These are phyloP conservation scores for Rhizopogon vulgaris DNA, from an alignment of 768 basidiomycete species.

Conservation along the genomic window DNA sequence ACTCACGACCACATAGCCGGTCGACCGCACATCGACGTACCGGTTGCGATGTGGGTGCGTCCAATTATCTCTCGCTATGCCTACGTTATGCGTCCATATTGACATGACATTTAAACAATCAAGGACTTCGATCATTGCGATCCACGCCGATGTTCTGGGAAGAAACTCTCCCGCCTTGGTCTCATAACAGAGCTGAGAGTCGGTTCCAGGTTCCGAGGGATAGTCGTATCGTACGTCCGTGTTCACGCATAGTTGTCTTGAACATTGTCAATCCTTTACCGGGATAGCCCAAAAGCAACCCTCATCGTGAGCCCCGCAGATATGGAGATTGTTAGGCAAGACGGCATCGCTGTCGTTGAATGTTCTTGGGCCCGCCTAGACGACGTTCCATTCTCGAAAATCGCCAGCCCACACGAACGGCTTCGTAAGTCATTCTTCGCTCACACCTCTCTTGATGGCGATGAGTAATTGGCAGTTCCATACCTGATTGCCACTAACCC, in stretches of 20 bases:
- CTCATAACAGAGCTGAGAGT: slow-evolving; percentile 80
- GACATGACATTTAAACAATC: not conserved
- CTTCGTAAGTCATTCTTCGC: slow-evolving; percentile 51
- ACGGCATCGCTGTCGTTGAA: slow-evolving; percentile 94
- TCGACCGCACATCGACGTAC: slow-evolving; percentile 46
- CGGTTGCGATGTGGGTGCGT: slow-evolving; percentile 96
- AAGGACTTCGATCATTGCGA: slow-evolving; percentile 99
- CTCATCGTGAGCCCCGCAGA: slow-evolving; percentile 79
- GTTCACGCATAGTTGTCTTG: not conserved
- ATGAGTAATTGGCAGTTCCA: slow-evolving; percentile 54
- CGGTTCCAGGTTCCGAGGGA: slow-evolving; percentile 81
- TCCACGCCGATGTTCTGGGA: slow-evolving; percentile 80
- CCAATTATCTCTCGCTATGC: not conserved
- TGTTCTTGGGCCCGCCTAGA: slow-evolving; percentile 97
- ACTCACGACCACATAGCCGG: not conserved
- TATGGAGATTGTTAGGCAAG: slow-evolving; percentile 62
- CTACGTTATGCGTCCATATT: not conserved
- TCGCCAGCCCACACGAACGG: slow-evolving; percentile 88
- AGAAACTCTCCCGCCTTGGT: slow-evolving; percentile 82
- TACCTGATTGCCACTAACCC: slow-evolving; percentile 95
- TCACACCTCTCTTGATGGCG: not conserved
- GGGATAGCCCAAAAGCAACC: slow-evolving; percentile 72
- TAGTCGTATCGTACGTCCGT: slow-evolving; percentile 83
- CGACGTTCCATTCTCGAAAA: slow-evolving; percentile 92
- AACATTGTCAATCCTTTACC: not conserved